Evolutionary conservation across 148 eudicot species (phyloP), one percentile per base, ranked within the genome.

Genomic region (Limonium bicolor): DNA sequence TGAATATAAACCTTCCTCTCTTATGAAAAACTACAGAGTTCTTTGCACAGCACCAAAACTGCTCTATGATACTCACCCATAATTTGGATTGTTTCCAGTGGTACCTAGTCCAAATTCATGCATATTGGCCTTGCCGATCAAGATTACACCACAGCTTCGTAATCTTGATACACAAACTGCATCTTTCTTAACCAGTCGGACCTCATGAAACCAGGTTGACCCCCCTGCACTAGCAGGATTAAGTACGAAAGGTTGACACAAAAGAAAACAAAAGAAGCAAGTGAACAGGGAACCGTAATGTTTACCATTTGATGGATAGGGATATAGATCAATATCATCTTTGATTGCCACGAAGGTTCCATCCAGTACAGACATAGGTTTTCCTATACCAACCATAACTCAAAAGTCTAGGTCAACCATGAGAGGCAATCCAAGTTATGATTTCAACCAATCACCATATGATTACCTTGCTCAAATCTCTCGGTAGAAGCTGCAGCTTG

Each of bases 121-220:
- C 99, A 92, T 92, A 63, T 92, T 92, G 54, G 95, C 95, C 70
- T 92, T 92, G 49, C 99, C 99, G 48, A 85, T 78, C 26, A 92
- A 66, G 42, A 92, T 65, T 41, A 55, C 99, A 38, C 99, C 99
- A 65, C 95, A 92, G 38, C 74, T 65, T 14, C 99, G 95, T 50
- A 92, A 58, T 59, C 77, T 85, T 55, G 88, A 82, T 27, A 85
- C 95, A 60, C 65, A 69, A 36, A 50, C 71, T 43, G 94, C 95
- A 58, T 92, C 99, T 66, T 85, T 65, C 49, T 71, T 66, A 48
- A 85, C 78, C 34, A 60, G 60, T 13, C 94, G 76, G 23, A 70
- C 78, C 76, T 85, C 83, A 41, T 92, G 94, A 53, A 64, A 71
- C 88, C 94, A 92, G 52, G 94, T 78, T 26, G 95, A 75, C 55